Percentiles rank a stretch among this genome's conserved stretches.
Evolutionary conservation across 768 basidiomycete genomes (phyloP).

Genomic region (Termitomyces sp.): DNA sequence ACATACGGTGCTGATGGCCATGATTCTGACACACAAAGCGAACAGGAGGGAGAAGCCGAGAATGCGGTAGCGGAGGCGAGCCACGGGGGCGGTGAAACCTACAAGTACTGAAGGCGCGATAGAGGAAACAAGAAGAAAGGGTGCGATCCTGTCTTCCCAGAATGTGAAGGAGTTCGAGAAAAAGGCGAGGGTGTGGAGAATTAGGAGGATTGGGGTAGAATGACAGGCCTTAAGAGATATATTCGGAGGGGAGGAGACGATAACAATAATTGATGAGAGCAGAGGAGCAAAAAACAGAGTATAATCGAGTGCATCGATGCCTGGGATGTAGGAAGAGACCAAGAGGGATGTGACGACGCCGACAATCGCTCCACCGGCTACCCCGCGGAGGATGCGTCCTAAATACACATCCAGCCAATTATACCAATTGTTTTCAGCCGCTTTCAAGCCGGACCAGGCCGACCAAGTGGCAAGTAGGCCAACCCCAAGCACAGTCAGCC

Average conservation of each 20-base stretch:
- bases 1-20: slow-evolving; percentile 82
- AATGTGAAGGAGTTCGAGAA: slow-evolving; percentile 96
- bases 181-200: slow-evolving; percentile 74
- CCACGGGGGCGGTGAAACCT: slow-evolving; percentile 65
- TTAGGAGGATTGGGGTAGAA: slow-evolving; percentile 43
- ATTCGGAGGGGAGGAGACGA: slow-evolving; percentile 36
- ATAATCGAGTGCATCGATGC: slow-evolving; percentile 48
- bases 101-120: slow-evolving; percentile 56
- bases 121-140: slow-evolving; percentile 69
- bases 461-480: slow-evolving; percentile 53
- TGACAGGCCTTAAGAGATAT: slow-evolving; percentile 25
- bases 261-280: slow-evolving; percentile 41
- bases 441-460: slow-evolving; percentile 48
- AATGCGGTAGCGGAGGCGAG: slow-evolving; percentile 70
- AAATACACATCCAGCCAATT: slow-evolving; percentile 34
- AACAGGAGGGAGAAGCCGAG: slow-evolving; percentile 67
- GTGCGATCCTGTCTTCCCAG: slow-evolving; percentile 88
- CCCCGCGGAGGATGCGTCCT: slow-evolving; percentile 27
- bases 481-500: slow-evolving; percentile 58
- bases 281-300: slow-evolving; percentile 47
- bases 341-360: slow-evolving; percentile 29
- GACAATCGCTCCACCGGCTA: slow-evolving; percentile 34
- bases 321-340: slow-evolving; percentile 33
- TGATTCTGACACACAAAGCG: slow-evolving; percentile 67
- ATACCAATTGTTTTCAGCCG: slow-evolving; percentile 36